Conservation (phyloP, 1,284 basidiomycete species). For the Cutaneotrichosporon arboriforme region DNA sequence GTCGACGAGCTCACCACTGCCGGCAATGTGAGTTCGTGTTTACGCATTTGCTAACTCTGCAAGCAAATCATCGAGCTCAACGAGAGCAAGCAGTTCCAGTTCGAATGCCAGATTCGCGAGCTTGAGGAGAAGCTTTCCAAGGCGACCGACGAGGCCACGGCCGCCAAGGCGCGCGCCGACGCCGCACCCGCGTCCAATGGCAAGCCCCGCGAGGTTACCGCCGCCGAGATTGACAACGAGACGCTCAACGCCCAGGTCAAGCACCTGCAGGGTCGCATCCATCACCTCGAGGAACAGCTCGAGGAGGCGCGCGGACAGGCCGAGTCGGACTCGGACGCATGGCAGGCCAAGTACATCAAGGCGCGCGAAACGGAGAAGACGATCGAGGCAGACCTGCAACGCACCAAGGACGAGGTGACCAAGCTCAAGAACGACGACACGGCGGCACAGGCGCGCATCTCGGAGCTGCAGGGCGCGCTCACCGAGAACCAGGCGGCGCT, state of each 20-base stretch:
- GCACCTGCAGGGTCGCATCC: conserved; percentile 73
- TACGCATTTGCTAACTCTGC: conserved; percentile 10
- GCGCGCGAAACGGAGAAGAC: conserved; percentile 71
- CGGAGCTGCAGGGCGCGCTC: conserved; percentile 81
- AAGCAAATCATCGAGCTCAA: conserved; percentile 88
- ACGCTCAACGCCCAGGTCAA: conserved; percentile 77
- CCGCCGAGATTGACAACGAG: conserved; percentile 89
- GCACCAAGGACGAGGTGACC: conserved; percentile 58
- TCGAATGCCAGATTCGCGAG: conserved; percentile 62
- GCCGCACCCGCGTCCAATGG: conserved; percentile 6
- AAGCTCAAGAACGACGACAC: conserved; percentile 63
- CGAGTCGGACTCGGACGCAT: conserved; percentile 66
- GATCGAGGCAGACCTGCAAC: conserved; percentile 62
- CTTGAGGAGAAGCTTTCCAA: conserved; percentile 54
- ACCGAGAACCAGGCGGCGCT: conserved; percentile 80
- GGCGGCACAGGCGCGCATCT: conserved; percentile 59
- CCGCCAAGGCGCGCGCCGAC: conserved; percentile 3
- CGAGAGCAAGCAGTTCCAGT: conserved; percentile 71
- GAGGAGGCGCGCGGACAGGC: conserved; percentile 67
- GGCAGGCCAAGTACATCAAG: conserved; percentile 62
- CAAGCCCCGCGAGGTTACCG: conserved; percentile 51
- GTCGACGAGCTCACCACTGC: conserved; percentile 44
- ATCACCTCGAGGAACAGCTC: conserved; percentile 72
- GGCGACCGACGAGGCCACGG: conserved; percentile 9
- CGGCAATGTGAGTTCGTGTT: conserved; percentile 35